These are phyloP conservation scores for Micractinium sp. DNA, from an alignment of 139 green algal genomes.

Conservation along the genomic window DNA sequence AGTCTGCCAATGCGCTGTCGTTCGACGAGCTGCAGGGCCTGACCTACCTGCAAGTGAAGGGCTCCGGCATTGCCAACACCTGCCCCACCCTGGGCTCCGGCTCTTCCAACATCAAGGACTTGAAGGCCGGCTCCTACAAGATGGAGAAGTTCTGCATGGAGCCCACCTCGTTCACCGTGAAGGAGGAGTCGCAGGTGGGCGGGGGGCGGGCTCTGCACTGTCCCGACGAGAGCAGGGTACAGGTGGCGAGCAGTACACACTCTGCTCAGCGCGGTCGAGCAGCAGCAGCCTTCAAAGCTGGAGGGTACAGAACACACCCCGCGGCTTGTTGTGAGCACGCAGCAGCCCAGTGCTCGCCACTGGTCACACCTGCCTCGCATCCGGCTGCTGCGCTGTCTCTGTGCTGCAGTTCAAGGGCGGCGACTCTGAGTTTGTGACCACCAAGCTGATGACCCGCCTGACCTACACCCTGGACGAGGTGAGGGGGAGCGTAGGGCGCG, in stretches of 20 bases:
- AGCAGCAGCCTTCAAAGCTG: no score
- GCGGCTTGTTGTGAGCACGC: no score
- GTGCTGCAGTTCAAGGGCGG: conserved; percentile 75
- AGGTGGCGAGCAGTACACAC: background rate
- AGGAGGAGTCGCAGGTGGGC: conserved; percentile 78
- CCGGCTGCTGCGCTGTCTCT: no score
- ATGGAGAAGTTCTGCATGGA: conserved; percentile 98
- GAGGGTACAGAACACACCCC: no score
- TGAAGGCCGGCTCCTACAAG: conserved; percentile 94
- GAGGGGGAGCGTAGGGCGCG: background rate
- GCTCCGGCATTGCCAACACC: conserved; percentile 97
- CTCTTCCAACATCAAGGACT: conserved; percentile 79
- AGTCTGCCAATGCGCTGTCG: conserved; percentile 85
- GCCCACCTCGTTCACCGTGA: conserved; percentile 95
- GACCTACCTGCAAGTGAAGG: conserved; percentile 99
- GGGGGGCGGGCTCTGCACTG: background rate
- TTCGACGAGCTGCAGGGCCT: conserved; percentile 96
- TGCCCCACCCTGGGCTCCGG: conserved; percentile 91
- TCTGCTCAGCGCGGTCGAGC: no score
- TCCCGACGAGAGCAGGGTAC: no score
- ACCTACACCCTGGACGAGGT: conserved; percentile 98
- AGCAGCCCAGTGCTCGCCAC: background rate
- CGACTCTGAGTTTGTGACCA: conserved; percentile 93
- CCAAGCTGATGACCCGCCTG: conserved; percentile 98
- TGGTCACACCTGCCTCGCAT: background rate